Percentiles rank a stretch among this genome's conserved stretches.
These are phyloP conservation scores for Verticillium alfalfae DNA, from an alignment of 2,329 filamentous ascomycete species.

Conservation along the genomic window DNA sequence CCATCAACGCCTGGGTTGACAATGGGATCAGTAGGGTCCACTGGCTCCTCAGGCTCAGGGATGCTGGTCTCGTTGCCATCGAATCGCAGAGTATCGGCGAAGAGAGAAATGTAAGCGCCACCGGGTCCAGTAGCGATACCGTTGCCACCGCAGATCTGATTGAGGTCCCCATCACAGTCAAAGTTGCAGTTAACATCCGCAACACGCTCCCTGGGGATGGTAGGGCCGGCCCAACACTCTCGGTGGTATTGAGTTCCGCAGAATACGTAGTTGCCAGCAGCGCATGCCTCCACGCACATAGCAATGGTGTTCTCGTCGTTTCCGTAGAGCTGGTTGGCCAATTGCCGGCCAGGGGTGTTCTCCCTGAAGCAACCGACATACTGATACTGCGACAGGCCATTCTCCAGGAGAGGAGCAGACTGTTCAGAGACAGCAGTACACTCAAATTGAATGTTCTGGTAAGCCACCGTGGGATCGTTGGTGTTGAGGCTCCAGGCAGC, in stretches of 20 bases:
- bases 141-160: slow-evolving; percentile 49
- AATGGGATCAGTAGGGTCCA: slow-evolving; percentile 15
- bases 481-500: slow-evolving; percentile 53
- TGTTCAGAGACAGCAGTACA: slow-evolving; percentile 49
- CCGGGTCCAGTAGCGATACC: slow-evolving; percentile 23
- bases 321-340: slow-evolving; percentile 35
- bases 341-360: slow-evolving; percentile 48
- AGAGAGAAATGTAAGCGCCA: slow-evolving; percentile 41
- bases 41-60: slow-evolving; percentile 8
- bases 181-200: slow-evolving; percentile 44
- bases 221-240: slow-evolving; percentile 51
- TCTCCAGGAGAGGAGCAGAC: slow-evolving; percentile 37
- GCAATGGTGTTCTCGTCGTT: slow-evolving; percentile 33
- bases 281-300: slow-evolving; percentile 39
- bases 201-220: slow-evolving; percentile 35
- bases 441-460: slow-evolving; percentile 45
- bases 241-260: slow-evolving; percentile 43
- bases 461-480: slow-evolving; percentile 45
- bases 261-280: slow-evolving; percentile 26
- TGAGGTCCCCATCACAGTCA: slow-evolving; percentile 40
- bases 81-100: slow-evolving; percentile 27
- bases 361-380: slow-evolving; percentile 53
- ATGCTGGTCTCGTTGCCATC: slow-evolving; percentile 19
- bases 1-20: slow-evolving; percentile 31
- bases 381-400: slow-evolving; percentile 40